These are phyloP conservation scores for Centella asiatica DNA, from an alignment of 129 eudicot species.

Conservation along the genomic window DNA sequence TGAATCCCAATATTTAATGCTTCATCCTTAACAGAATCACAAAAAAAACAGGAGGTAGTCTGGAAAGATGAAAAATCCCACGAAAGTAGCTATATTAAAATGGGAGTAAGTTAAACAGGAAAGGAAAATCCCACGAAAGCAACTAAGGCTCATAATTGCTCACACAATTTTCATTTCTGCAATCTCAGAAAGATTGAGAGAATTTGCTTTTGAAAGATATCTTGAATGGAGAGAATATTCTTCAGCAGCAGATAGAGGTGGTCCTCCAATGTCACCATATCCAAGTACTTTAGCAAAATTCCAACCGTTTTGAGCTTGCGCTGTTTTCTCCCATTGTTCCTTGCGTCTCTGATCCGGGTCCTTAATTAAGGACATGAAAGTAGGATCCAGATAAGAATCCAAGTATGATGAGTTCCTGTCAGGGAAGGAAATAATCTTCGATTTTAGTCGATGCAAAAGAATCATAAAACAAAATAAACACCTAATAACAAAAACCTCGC, in stretches of 20 bases:
- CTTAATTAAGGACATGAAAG: conserved; percentile 92
- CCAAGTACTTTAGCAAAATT: conserved; percentile 80
- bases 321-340: conserved; percentile 96
- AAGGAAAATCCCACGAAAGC: too few species aligned
- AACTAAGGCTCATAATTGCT: conserved; percentile 10
- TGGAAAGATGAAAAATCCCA: too few species aligned
- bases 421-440: neutral
- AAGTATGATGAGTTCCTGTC: conserved; percentile 92
- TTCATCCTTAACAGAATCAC: too few species aligned
- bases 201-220: conserved; percentile 95
- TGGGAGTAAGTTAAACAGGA: too few species aligned
- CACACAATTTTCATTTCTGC: conserved; percentile 99
- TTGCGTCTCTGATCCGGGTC: conserved; percentile 90
- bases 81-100: too few species aligned
- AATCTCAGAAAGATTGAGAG: conserved; percentile 89
- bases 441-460: too few species aligned
- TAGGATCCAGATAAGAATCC: conserved; percentile 92
- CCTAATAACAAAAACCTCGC: too few species aligned
- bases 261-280: conserved; percentile 86
- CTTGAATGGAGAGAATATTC: conserved; percentile 95
- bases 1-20: too few species aligned
- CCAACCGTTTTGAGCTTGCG: conserved; percentile 76
- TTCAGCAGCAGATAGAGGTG: conserved; percentile 90
- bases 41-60: too few species aligned
- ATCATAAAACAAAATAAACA: too few species aligned